Conservation (phyloP, 176 grass and related monocot genomes). For the Dactylis glomerata region DNA sequence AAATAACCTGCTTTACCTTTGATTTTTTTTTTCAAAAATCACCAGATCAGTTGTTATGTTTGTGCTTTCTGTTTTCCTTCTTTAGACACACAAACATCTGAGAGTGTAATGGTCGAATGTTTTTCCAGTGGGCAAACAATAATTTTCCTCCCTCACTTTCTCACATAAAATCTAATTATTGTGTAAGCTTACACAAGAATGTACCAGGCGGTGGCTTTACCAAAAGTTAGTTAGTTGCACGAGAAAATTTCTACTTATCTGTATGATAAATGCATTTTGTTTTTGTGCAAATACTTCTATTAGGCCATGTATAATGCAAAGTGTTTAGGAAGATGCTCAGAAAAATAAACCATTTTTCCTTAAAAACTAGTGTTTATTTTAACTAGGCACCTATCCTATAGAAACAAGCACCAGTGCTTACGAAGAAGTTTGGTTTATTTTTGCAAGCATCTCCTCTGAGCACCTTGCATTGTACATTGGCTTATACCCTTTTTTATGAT, state of each 20-base stretch:
- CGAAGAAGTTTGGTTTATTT: too few relatives aligned
- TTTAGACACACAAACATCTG: not conserved
- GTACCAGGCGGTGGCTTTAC: not conserved
- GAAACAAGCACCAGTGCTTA: too few relatives aligned
- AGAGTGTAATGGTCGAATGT: not conserved
- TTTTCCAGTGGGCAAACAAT: not conserved
- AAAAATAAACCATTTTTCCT: too few relatives aligned
- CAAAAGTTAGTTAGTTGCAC: not conserved
- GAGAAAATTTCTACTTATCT: not conserved
- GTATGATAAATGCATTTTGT: not conserved
- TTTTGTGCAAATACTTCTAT: slow-evolving; percentile 22
- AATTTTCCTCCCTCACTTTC: not conserved
- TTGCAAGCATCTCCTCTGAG: too few relatives aligned
- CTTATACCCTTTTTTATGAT: slow-evolving; percentile 26
- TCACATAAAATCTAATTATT: slow-evolving; percentile 7
- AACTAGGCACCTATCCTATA: too few relatives aligned
- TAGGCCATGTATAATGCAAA: too few relatives aligned
- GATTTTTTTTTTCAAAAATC: not conserved
- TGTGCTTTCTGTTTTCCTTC: not conserved
- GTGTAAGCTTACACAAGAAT: not conserved
- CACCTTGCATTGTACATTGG: too few relatives aligned
- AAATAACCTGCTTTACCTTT: not conserved
- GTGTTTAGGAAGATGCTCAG: too few relatives aligned
- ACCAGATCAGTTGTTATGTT: slow-evolving; percentile 18
- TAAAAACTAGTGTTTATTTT: too few relatives aligned